A percentile compares a stretch with the other conserved stretches of the same genome.
phyloP scores from a whole-genome alignment of 208 protist species.

The Wallacemonas rigidus region DNA sequence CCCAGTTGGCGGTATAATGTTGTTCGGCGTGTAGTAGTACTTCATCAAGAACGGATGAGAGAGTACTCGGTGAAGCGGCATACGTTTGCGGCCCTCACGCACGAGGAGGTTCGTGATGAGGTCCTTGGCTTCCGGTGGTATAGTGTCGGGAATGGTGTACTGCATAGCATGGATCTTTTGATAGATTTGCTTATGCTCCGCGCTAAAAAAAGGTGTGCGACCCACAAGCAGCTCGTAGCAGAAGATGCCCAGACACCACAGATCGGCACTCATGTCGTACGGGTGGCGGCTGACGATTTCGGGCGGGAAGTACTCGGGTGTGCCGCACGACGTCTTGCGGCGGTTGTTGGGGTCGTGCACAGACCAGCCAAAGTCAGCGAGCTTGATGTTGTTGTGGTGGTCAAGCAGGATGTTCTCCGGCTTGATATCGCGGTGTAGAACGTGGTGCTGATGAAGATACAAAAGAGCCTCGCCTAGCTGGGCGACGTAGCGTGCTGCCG shows the following conservation, averaged over 20 bases:
- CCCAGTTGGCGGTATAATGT: constrained; percentile 71
- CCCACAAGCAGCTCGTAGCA: constrained; percentile 97
- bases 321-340: constrained; percentile 96
- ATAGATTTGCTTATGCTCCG: constrained; percentile 87
- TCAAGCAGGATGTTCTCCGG: constrained; percentile 94
- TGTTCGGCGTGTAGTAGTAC: constrained; percentile 89
- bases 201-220: constrained; percentile 92
- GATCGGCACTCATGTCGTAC: constrained; percentile 92
- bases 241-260: constrained; percentile 98
- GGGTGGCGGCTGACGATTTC: constrained; percentile 96
- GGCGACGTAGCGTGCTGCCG: constrained; percentile 91
- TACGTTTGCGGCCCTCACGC: constrained; percentile 66
- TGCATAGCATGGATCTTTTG: constrained; percentile 92
- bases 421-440: constrained; percentile 97
- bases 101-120: constrained; percentile 83
- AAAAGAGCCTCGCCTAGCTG: constrained; percentile 94
- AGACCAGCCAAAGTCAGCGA: constrained; percentile 99
- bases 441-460: constrained; percentile 97
- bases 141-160: constrained; percentile 81
- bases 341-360: constrained; percentile 95
- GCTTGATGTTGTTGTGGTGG: constrained; percentile 96
- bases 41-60: constrained; percentile 88
- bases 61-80: constrained; percentile 83
- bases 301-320: constrained; percentile 99
- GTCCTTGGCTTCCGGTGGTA: constrained; percentile 89